These are phyloP conservation scores for Ascoidea asiatica DNA, from an alignment of 805 yeast genomes.

Conservation along the genomic window DNA sequence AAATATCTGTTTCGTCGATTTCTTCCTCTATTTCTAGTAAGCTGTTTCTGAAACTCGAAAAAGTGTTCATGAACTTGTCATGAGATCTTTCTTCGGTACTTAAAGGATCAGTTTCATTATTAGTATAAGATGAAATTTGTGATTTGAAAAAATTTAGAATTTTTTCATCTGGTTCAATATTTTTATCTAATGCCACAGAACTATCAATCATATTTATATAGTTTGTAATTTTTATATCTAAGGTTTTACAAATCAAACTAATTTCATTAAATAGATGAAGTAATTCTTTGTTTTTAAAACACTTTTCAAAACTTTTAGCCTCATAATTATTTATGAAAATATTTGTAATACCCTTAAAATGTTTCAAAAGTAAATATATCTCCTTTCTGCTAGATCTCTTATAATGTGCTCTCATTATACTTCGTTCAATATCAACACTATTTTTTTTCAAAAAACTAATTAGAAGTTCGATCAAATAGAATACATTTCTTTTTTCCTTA, in stretches of 20 bases:
- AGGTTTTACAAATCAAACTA: constrained; percentile 19
- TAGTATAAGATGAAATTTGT: too few relatives aligned
- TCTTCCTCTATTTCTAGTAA: constrained; percentile 17
- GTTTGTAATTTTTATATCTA: constrained; percentile 19
- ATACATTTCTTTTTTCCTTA: too few relatives aligned
- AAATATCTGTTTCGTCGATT: constrained; percentile 29
- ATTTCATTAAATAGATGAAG: neutral
- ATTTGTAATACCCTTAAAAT: constrained; percentile 24
- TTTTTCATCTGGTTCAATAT: constrained; percentile 29
- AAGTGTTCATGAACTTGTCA: too few relatives aligned
- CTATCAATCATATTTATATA: constrained; percentile 36
- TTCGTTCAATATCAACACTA: constrained; percentile 44
- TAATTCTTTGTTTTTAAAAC: neutral
- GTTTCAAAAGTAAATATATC: constrained; percentile 36
- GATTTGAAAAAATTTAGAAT: constrained; percentile 34
- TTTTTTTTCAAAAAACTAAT: constrained; percentile 16
- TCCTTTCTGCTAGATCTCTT: constrained; percentile 47
- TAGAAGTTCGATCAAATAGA: constrained; percentile 14
- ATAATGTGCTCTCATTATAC: constrained; percentile 45
- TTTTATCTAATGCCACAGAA: constrained; percentile 30
- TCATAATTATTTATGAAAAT: constrained; percentile 13
- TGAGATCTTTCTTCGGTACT: too few relatives aligned
- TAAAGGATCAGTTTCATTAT: too few relatives aligned
- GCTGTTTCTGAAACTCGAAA: neutral
- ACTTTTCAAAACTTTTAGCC: neutral